A percentile compares a stretch with the other conserved stretches of the same genome.
These are phyloP conservation scores for Microcyclospora pomicola DNA, from an alignment of 2,329 filamentous ascomycete genomes.

Conservation along the genomic window DNA sequence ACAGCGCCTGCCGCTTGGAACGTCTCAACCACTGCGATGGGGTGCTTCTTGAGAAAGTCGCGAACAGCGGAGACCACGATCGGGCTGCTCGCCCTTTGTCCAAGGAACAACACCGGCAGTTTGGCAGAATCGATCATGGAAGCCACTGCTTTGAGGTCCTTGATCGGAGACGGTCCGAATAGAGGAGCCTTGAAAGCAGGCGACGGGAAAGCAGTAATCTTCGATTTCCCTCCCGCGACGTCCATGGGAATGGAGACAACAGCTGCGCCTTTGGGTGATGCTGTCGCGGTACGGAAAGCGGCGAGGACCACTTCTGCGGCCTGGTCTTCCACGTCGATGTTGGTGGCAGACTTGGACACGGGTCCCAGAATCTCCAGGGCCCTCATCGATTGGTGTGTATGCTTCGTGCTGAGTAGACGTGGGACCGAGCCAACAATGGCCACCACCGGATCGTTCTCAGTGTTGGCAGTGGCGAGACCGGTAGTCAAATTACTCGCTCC, in stretches of 20 bases:
- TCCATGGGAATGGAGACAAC: constrained; percentile 35
- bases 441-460: constrained; percentile 35
- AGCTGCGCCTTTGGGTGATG: constrained; percentile 30
- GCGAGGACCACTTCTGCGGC: constrained; percentile 35
- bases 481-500: constrained; percentile 36
- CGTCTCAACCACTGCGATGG: constrained; percentile 36
- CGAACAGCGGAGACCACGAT: constrained; percentile 30
- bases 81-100: constrained; percentile 29
- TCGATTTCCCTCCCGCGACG: constrained; percentile 28
- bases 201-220: constrained; percentile 26
- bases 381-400: constrained; percentile 35
- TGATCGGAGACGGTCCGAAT: constrained; percentile 26
- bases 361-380: constrained; percentile 32
- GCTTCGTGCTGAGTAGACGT: constrained; percentile 30
- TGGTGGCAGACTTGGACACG: constrained; percentile 30
- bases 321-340: constrained; percentile 34
- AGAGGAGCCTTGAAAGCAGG: constrained; percentile 28
- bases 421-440: constrained; percentile 37
- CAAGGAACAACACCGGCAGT: constrained; percentile 33
- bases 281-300: constrained; percentile 30
- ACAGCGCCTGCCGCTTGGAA: constrained; percentile 38
- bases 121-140: constrained; percentile 21
- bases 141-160: constrained; percentile 23
- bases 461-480: constrained; percentile 34
- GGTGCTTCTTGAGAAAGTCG: constrained; percentile 27